phyloP scores from a whole-genome alignment of 176 grass and related monocot species.

The Panicum miliaceum region DNA sequence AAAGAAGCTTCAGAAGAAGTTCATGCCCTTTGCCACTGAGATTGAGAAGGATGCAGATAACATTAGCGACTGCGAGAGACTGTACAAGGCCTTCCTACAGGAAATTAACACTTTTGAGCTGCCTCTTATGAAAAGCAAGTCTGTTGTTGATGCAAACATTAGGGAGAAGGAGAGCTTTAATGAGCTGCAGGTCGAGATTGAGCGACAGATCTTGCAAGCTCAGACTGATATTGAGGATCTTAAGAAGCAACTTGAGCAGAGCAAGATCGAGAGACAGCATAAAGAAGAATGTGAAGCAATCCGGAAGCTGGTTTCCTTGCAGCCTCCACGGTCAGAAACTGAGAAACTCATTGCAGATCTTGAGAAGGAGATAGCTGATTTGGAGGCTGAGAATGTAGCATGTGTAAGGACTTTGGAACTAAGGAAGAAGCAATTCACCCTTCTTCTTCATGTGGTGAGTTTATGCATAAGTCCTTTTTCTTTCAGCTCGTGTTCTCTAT shows the following conservation, averaged over 20 bases:
- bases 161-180: constrained; percentile 94
- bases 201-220: constrained; percentile 85
- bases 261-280: constrained; percentile 91
- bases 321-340: constrained; percentile 81
- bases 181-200: constrained; percentile 74
- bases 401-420: constrained; percentile 81
- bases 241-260: constrained; percentile 85
- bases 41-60: constrained; percentile 71
- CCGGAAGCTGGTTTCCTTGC: constrained; percentile 71
- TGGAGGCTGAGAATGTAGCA: constrained; percentile 74
- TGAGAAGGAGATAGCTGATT: constrained; percentile 82
- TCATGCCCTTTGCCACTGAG: constrained; percentile 75
- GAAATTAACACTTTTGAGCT: constrained; percentile 88
- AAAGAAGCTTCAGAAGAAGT: constrained; percentile 97
- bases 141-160: constrained; percentile 85
- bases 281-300: constrained; percentile 93
- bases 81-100: constrained; percentile 80
- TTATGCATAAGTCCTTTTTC: not conserved
- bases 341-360: constrained; percentile 78
- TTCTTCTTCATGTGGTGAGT: constrained; percentile 97
- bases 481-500: constrained; percentile 8
- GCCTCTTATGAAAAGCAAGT: constrained; percentile 85
- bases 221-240: constrained; percentile 86
- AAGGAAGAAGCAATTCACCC: constrained; percentile 83
- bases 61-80: constrained; percentile 60